A percentile compares a stretch with the other conserved stretches of the same genome.
These are phyloP conservation scores for Clitocybe nebularis DNA, from an alignment of 1,284 basidiomycete genomes.

Conservation along the genomic window DNA sequence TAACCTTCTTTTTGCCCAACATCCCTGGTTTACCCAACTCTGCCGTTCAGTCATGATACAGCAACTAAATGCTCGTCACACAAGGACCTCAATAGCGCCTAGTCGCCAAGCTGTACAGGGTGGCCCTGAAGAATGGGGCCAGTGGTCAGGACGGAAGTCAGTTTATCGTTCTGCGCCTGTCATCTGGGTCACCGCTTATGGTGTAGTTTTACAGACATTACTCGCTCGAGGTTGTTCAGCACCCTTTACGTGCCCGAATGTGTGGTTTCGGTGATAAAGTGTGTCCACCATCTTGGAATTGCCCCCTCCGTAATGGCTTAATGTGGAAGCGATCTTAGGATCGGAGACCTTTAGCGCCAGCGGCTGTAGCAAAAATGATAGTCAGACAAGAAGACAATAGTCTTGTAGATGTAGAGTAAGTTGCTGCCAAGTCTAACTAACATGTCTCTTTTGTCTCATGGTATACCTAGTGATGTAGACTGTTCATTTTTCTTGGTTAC, in stretches of 20 bases:
- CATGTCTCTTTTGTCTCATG: slow-evolving; percentile 14
- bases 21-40: slow-evolving; percentile 11
- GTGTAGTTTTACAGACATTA: slow-evolving; percentile 54
- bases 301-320: slow-evolving; percentile 20
- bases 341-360: slow-evolving; percentile 84
- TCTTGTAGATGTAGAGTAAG: slow-evolving; percentile 75
- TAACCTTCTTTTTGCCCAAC: slow-evolving; percentile 17
- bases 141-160: slow-evolving; percentile 58
- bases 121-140: slow-evolving; percentile 49
- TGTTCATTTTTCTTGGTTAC: slow-evolving; percentile 84
- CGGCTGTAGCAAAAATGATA: slow-evolving; percentile 81
- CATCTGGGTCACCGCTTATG: slow-evolving; percentile 10
- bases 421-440: slow-evolving; percentile 20
- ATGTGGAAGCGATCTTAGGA: slow-evolving; percentile 50
- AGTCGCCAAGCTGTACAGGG: slow-evolving; percentile 29
- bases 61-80: slow-evolving; percentile 42
- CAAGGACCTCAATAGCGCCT: slow-evolving; percentile 28
- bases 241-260: slow-evolving; percentile 86
- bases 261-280: slow-evolving; percentile 96
- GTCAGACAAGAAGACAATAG: slow-evolving; percentile 65
- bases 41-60: slow-evolving; percentile 53
- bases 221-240: slow-evolving; percentile 78
- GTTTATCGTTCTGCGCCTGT: slow-evolving; percentile 19
- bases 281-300: slow-evolving; percentile 14
- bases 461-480: slow-evolving; percentile 66